Percentiles rank a stretch among this genome's conserved stretches.
phyloP scores from a whole-genome alignment of 1,284 basidiomycete genomes.

The Trichosporon coremiiforme region DNA sequence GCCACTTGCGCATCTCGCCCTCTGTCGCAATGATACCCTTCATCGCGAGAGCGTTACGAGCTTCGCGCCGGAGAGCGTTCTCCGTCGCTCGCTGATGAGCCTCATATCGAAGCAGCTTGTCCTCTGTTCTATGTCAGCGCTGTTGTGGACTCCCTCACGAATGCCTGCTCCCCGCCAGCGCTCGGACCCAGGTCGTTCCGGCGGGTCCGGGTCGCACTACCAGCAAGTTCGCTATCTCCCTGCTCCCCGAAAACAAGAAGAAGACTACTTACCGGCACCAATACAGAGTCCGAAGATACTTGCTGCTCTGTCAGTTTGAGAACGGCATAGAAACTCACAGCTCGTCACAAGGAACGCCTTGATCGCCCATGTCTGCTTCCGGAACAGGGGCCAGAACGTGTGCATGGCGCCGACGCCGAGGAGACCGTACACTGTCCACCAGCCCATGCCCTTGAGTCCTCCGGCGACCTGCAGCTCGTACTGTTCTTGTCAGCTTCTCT shows the following conservation, averaged over 20 bases:
- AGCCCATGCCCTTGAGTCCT: slow-evolving; percentile 63
- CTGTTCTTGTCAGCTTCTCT: slow-evolving; percentile 19
- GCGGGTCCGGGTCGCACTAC: too few relatives aligned
- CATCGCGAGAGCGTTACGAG: slow-evolving; percentile 70
- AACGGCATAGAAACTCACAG: slow-evolving; percentile 26
- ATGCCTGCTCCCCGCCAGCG: not conserved
- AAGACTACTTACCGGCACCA: slow-evolving; percentile 58
- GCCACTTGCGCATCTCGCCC: slow-evolving; percentile 79
- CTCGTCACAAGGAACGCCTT: slow-evolving; percentile 66
- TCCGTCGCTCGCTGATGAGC: slow-evolving; percentile 66
- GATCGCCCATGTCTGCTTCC: slow-evolving; percentile 77
- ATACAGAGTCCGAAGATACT: slow-evolving; percentile 71
- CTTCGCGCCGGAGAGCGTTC: slow-evolving; percentile 69
- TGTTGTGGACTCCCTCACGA: too few relatives aligned
- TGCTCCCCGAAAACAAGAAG: not conserved
- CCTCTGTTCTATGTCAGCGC: slow-evolving; percentile 59
- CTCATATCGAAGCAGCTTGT: slow-evolving; percentile 72
- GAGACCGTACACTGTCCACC: slow-evolving; percentile 63
- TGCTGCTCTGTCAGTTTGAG: slow-evolving; percentile 53
- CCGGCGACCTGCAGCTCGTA: slow-evolving; percentile 51
- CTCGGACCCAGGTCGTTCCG: not conserved
- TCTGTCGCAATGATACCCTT: slow-evolving; percentile 72
- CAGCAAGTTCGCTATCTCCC: too few relatives aligned
- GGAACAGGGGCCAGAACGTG: slow-evolving; percentile 73
- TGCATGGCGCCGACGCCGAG: slow-evolving; percentile 69